Evolutionary conservation across 495 filamentous ascomycete genomes (phyloP), one percentile per base, ranked within the genome.

Genomic region (Penicillium turbatum): DNA sequence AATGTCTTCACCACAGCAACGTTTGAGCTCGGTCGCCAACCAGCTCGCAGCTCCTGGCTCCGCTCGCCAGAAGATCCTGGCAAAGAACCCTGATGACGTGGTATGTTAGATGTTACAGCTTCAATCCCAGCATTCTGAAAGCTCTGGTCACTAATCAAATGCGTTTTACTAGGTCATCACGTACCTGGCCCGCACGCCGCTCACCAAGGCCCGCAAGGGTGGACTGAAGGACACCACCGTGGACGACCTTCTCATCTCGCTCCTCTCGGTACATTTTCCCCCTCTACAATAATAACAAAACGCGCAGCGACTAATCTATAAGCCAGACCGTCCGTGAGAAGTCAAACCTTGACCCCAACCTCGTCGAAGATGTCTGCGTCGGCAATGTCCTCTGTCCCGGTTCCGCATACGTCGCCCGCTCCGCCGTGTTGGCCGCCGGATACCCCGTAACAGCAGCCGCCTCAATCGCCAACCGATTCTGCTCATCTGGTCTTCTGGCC

Each of bases 401-500:
- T 42, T 78, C 86, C 21, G 84, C 91, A 32, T 96, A 96, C 77
- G 87, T 92, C 63, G 80, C 86, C 53, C 91, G 92, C 50, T 89
- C 90, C 29, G 89, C 92, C 16, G 79, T 88, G 21, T 87, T 97
- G 54, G 88, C 89, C 31, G 92, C 92, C 44, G 92, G 92, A 56
- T 93, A 91, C 77, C 92, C 92, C 50, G 92, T 88, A 61, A 95
- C 90, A 13, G 79, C 87, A 30, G 80, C 82, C 48, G 86, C 87
- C 47, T 92, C 82, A 16, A 80, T 84, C 51, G 78, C 89, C 34
- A 97, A 96, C 79, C 87, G 92, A 45, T 97, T 97, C 81, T 97
- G 92, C 79, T 95, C 89, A 11, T 96, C 92, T 5, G 92, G 92
- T 26, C 84, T 97, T 44, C 88, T 96, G 63, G 90, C 92, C 30